Percentiles rank a stretch among this genome's conserved stretches.
Conservation (phyloP, 2,329 filamentous ascomycete species). For the Furcasterigmium sp. region DNA sequence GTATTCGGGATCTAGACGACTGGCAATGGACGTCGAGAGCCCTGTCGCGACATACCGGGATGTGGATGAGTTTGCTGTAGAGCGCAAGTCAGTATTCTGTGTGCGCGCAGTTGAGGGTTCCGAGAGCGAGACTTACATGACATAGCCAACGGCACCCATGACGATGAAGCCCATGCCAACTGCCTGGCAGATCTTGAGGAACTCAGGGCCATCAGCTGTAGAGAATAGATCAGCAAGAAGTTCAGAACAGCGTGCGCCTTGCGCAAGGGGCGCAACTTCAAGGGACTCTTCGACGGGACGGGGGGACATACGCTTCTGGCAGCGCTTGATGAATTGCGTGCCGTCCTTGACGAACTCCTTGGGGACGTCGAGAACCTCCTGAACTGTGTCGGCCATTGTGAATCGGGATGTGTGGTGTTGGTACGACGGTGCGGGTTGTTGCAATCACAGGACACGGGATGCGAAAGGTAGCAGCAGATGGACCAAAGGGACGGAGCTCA, state of each 20-base stretch:
- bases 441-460: neutral
- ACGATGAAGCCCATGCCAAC: slow-evolving; percentile 66
- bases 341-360: slow-evolving; percentile 60
- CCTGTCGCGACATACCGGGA: neutral
- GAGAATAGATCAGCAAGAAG: neutral
- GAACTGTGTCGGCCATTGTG: slow-evolving; percentile 61
- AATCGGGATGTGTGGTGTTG: neutral
- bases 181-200: slow-evolving; percentile 45
- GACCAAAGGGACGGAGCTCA: neutral
- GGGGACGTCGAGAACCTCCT: slow-evolving; percentile 66
- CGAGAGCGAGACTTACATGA: too few relatives aligned
- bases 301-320: slow-evolving; percentile 51
- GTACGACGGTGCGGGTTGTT: neutral
- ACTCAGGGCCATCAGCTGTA: slow-evolving; percentile 32
- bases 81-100: neutral
- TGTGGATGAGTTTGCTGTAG: neutral
- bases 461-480: neutral
- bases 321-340: slow-evolving; percentile 56
- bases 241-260: slow-evolving; percentile 1
- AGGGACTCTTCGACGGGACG: too few relatives aligned
- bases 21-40: neutral
- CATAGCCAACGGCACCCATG: slow-evolving; percentile 59
- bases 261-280: neutral
- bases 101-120: too few relatives aligned
- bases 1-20: neutral